Conservation (phyloP, 805 yeast genomes). For the Nakazawaea siamensis region DNA sequence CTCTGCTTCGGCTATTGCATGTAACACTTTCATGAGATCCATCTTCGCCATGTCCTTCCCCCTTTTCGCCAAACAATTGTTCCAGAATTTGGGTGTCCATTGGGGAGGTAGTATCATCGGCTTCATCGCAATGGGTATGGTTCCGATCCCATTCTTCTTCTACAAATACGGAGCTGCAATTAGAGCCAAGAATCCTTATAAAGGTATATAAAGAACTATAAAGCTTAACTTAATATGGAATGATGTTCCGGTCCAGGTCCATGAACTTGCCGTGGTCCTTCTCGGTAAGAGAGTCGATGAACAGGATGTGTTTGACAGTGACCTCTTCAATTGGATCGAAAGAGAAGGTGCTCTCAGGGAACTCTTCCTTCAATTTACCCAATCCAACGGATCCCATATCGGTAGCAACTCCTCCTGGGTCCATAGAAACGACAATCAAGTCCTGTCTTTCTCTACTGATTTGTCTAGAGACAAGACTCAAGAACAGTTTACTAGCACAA, state of each 20-base stretch:
- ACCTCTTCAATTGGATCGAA: too few relatives aligned
- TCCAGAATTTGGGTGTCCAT: slow-evolving; percentile 54
- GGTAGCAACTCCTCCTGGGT: slow-evolving; percentile 28
- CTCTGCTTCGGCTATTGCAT: slow-evolving; percentile 78
- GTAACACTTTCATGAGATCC: slow-evolving; percentile 62
- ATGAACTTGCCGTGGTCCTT: too few relatives aligned
- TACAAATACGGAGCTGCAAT: slow-evolving; percentile 47
- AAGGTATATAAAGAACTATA: too few relatives aligned
- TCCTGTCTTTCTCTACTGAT: slow-evolving; percentile 19
- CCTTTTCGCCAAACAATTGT: slow-evolving; percentile 66
- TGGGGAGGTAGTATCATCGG: slow-evolving; percentile 79
- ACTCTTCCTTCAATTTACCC: too few relatives aligned
- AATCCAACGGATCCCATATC: slow-evolving; percentile 11
- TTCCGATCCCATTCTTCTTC: slow-evolving; percentile 65
- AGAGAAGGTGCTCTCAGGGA: too few relatives aligned
- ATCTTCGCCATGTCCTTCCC: slow-evolving; percentile 60
- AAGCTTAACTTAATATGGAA: too few relatives aligned
- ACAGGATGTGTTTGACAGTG: too few relatives aligned
- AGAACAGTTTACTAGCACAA: slow-evolving; percentile 29
- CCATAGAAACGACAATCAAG: slow-evolving; percentile 20
- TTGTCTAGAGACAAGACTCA: slow-evolving; percentile 22
- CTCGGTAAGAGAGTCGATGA: too few relatives aligned
- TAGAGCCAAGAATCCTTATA: too few relatives aligned
- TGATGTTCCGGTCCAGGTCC: too few relatives aligned
- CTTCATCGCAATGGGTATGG: slow-evolving; percentile 43